Base-by-base conservation (phyloP, 305 asterid species). In the Fraxinus albicans region DNA sequence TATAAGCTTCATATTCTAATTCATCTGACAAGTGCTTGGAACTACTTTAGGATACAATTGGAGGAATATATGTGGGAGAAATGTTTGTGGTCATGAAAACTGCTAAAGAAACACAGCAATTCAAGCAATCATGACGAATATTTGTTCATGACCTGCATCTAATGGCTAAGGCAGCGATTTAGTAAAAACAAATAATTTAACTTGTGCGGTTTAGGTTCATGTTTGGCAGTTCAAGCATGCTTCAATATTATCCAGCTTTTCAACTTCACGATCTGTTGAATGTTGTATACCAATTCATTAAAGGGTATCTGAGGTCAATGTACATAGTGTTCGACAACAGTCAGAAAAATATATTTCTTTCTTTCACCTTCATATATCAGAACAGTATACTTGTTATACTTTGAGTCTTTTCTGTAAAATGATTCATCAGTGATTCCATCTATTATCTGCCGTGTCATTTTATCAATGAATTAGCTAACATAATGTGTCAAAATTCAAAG, bases 11-110 rank as follows among this genome's bases (percentile, higher is more conserved):
- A 79, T 38, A 74, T 65, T 21, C 34, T 25, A 21, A 65, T 21
- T 25, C 10, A 65, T 65, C 35, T 21, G 35, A 76, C 50, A 4
- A 76, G 35, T 44, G 58, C 44, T 25, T 47, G 31, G 40, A 40
- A 76, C 67, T 84, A 53, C 58, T 76, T 23, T 38, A 47, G 33
- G 79, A 76, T 36, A 44, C 77, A 81, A 73, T 67, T 79, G 80
- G 40, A 58, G 21, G 78, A 73, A 58, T 55, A 53, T 83, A 38
- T 65, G 79, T 79, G 77, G 50, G 33, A 42, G 81, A 76, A 53
- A 29, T 19, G 31, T 65, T 65, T 36, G 76, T 58, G 27, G 42
- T 40, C 31, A 60, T 23, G 70, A 60, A 60, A 60, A 23, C 70
- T 23, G 25, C 15, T 21, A 23, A 23, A 60, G 31, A 60, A 23